These are phyloP conservation scores for Podospora fimiseda DNA, from an alignment of 495 filamentous ascomycete genomes.

Conservation along the genomic window DNA sequence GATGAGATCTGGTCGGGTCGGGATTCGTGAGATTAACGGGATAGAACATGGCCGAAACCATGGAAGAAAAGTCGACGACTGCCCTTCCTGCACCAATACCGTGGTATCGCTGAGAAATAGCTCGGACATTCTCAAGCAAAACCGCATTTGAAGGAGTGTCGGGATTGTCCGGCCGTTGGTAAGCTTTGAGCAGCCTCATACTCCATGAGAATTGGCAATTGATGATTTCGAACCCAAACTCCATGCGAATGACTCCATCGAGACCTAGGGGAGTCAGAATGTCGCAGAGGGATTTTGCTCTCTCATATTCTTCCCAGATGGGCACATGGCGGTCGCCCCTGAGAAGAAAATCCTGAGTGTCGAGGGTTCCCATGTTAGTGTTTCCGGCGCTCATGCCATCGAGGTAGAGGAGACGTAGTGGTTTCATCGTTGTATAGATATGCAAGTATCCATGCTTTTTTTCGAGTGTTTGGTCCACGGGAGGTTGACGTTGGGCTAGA, in stretches of 20 bases:
- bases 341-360: constrained; percentile 53
- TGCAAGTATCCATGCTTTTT: constrained; percentile 45
- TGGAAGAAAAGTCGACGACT: constrained; percentile 52
- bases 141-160: too few relatives aligned
- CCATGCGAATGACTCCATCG: constrained; percentile 60
- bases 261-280: constrained; percentile 47
- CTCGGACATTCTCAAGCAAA: constrained; percentile 34
- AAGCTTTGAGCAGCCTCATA: constrained; percentile 16
- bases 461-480: not conserved
- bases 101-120: constrained; percentile 50
- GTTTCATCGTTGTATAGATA: constrained; percentile 42
- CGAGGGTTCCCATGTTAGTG: constrained; percentile 52
- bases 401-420: constrained; percentile 53
- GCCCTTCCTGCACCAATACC: constrained; percentile 51
- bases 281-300: constrained; percentile 47
- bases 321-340: constrained; percentile 12
- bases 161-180: constrained; percentile 12
- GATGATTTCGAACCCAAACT: constrained; percentile 64
- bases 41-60: constrained; percentile 55
- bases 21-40: constrained; percentile 49
- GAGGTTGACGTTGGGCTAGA: not conserved
- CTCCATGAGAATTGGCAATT: constrained; percentile 51
- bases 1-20: constrained; percentile 22
- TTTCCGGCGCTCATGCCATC: constrained; percentile 59
- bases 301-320: constrained; percentile 29